These are phyloP conservation scores for Lantana camara DNA, from an alignment of 257 asterid genomes.

Conservation along the genomic window DNA sequence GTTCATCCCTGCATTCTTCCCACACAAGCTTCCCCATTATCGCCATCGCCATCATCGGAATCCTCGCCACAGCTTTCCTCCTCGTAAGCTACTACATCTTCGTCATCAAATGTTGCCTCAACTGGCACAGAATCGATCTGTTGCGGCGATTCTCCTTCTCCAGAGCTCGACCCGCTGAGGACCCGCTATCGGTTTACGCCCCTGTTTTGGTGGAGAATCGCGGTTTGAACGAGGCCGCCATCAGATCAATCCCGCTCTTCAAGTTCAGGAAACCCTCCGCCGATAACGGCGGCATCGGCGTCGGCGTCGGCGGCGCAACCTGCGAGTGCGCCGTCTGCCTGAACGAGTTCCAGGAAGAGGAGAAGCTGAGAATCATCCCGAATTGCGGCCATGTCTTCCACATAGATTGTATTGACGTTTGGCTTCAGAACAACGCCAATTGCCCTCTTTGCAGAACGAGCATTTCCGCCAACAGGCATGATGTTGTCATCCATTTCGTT, in stretches of 20 bases:
- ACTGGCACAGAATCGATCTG: constrained; percentile 80
- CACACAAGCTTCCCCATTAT: constrained; percentile 76
- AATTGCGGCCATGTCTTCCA: constrained; percentile 73
- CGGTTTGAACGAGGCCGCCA: constrained; percentile 68
- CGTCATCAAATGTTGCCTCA: constrained; percentile 87
- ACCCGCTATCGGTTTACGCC: constrained; percentile 37
- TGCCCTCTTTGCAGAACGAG: constrained; percentile 84
- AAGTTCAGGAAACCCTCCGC: constrained; percentile 42
- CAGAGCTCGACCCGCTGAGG: constrained; percentile 42
- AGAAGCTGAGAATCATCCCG: constrained; percentile 71
- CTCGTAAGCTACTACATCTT: constrained; percentile 88
- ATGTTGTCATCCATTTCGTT: constrained; percentile 4
- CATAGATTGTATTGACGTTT: constrained; percentile 85
- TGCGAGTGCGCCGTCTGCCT: constrained; percentile 79
- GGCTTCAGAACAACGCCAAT: constrained; percentile 89
- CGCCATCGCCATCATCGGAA: constrained; percentile 86
- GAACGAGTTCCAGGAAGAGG: constrained; percentile 67
- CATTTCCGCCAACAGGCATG: constrained; percentile 43
- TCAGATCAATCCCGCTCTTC: constrained; percentile 66
- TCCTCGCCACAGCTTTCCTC: constrained; percentile 72
- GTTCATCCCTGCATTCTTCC: constrained; percentile 38
- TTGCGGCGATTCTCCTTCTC: constrained; percentile 61
- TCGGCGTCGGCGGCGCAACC: neutral
- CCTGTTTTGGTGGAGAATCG: constrained; percentile 50
- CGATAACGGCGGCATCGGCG: too few species aligned